Evolutionary conservation across 176 grass and related monocot genomes (phyloP), one percentile per base, ranked within the genome.

Genomic region (Avena insularis): DNA sequence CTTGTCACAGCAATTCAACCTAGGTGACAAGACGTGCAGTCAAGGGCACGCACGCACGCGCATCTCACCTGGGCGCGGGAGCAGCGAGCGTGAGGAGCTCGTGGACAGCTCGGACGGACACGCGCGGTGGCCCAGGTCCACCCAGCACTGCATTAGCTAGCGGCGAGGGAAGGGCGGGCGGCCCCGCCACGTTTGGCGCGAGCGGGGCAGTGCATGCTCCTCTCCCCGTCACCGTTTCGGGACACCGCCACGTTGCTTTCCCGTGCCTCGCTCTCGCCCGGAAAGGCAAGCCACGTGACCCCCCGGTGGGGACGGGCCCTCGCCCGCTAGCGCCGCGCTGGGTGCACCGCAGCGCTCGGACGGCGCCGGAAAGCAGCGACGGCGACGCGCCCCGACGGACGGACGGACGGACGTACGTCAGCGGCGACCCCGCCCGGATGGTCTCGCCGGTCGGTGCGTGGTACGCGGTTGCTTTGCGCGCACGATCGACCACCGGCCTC

Each of bases 311-410:
- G 7, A 16, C 27, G 43, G 20, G 35, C 1, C 6, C 40, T 43
- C 17, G 1, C 51, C 48, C 79, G 16, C 60, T 13, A 31, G 54
- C 3, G 66, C 75, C 67, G 15, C 51, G 88, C 35, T 80, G 76
- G 56, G 56, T 73, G 82, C 82, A 85, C 87, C 82, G 76, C 77
- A 85, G 47, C 56, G 82, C 76, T 65, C 82, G 76, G 87, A 49
- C 87, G 82, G 56, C 82, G 87, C 36, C 43, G 81, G 81, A 84
- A 84, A 84, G 87, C 81, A 71, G 61, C 73, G 25, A 64, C 80
- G 80, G 21, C 36, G 85, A 40, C 84, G 55, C 4, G 1, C 55
- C 0, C 3, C 40, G 38, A 40, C 38, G 38, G 45, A 46, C 46
- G 8, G 45, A 46, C 46, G 8, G 46, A 48, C 12, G 49, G 9